A percentile compares a stretch with the other conserved stretches of the same genome.
Evolutionary conservation across 768 basidiomycete species (phyloP).

Genomic region (Kwoniella sp.): DNA sequence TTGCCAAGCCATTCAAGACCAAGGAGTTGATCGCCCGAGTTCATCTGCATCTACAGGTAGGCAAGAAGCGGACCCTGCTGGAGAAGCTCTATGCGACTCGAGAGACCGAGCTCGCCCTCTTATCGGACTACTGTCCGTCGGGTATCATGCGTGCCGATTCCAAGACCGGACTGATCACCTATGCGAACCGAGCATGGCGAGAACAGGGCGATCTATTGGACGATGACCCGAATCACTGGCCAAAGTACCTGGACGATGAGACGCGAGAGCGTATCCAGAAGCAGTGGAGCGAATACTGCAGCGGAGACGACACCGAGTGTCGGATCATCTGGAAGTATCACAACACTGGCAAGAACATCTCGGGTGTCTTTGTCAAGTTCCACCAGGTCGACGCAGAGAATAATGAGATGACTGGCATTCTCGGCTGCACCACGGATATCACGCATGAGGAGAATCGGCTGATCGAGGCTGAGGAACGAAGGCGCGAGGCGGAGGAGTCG

Average conservation of each 20-base stretch:
- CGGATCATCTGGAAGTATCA: conserved; percentile 39
- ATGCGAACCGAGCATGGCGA: conserved; percentile 37
- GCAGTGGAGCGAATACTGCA: conserved; percentile 22
- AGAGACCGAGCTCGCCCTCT: conserved; percentile 29
- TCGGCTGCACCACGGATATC: conserved; percentile 42
- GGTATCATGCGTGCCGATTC: conserved; percentile 38
- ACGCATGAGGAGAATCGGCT: conserved; percentile 40
- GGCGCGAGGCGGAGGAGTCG: conserved; percentile 42
- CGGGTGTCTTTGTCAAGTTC: conserved; percentile 36
- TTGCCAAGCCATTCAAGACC: conserved; percentile 52
- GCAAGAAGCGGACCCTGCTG: conserved; percentile 48
- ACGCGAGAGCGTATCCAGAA: conserved; percentile 8
- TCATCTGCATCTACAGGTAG: conserved; percentile 52
- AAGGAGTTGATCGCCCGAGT: conserved; percentile 52
- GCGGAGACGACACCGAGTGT: conserved; percentile 17
- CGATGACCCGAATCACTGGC: conserved; percentile 31
- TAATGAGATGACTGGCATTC: conserved; percentile 28
- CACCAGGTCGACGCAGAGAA: conserved; percentile 28
- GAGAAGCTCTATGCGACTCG: conserved; percentile 34
- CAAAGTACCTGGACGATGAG: conserved; percentile 16
- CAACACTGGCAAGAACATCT: conserved; percentile 23
- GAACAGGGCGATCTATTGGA: conserved; percentile 9
- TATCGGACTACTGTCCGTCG: conserved; percentile 41
- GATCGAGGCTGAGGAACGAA: conserved; percentile 33
- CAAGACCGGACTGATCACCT: conserved; percentile 20